Base-by-base conservation (phyloP, 2,329 filamentous ascomycete species). In the Alternaria arborescens region DNA sequence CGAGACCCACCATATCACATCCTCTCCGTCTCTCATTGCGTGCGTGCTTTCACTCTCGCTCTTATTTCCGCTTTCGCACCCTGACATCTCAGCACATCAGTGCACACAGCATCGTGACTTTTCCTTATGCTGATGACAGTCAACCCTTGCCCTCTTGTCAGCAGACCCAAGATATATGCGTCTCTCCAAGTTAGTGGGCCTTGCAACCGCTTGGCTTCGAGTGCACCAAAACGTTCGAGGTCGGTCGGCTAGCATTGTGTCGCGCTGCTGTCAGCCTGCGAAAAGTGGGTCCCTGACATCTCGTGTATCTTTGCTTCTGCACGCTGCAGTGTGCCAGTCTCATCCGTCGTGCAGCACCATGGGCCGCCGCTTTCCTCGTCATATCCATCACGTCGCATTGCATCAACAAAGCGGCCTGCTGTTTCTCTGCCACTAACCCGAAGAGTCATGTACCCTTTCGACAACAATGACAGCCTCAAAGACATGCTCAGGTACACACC, bases 171-270 rank as follows among this genome's bases (percentile, higher is more conserved):
- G 38, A 12, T 46, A 32, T 18, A 48, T 52, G 63, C 65, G 36
- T 50, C 53, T 57, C 38, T 48, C 41, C 60, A 51, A 40, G 30
- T 58, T 53, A n/a, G 48, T 36, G 53, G 30, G 56, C 52, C 24
- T 55, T 53, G 20, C 58, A 26, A 38, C 30, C 20, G n/a, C 52
- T 56, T 60, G 54, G 48, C 42, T 30, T 52, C 46, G 44, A 55
- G 47, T 36, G 34, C 55, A 54, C 42, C 58, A 63, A 60, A 68
- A 62, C 64, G 62, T 69, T 62, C 62, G 66, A 60, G 54, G 64
- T 61, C 55, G 52, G 63, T 61, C 58, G 60, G 56, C 62, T 66
- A 63, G 60, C 51, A 64, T 47, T 43, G 48, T 63, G 61, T 66
- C 44, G 67, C 48, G 59, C 52, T 66, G 58, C 62, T 60, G 61